Base-by-base conservation (phyloP, 2,329 filamentous ascomycete species). In the Xylaria hypoxylon region DNA sequence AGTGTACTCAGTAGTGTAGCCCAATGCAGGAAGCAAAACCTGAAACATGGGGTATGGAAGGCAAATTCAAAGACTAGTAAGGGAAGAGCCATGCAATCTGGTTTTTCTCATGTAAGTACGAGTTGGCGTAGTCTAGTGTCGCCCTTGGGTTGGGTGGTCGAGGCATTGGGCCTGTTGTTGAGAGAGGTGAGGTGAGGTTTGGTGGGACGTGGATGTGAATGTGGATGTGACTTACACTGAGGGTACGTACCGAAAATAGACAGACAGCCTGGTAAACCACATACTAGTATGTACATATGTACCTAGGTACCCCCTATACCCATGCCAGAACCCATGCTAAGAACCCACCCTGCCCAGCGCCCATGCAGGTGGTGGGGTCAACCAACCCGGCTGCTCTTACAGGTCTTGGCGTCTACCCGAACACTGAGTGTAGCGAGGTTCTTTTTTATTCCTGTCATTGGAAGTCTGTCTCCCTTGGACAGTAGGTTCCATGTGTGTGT, bases 41-140 rank as follows among this genome's bases (percentile, higher is more conserved):
- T 77, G 76, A 77, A 77, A 77, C 76, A 75, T 77, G 75, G 73
- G 68, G 67, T 67, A 64, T 31, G 15, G 42, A 64, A 33, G 22
- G 53, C n/a, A 70, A 72, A 72, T 65, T 60, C 68, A 52, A 70
- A 71, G 67, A 61, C 62, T 67, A 65, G 61, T 61, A 66, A 70
- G 64, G 59, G 58, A 59, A 59, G 48, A 59, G 13, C 5, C 48
- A 69, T 55, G 64, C 65, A 68, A 66, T 69, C 66, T 68, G 68
- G 69, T 65, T 35, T 67, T 64, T 62, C 38, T 53, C 67, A 60
- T 59, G 63, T 64, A 69, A 59, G 70, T 68, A 59, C 59, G 70
- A 71, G 63, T 57, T 69, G 42, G 62, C 42, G 26, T 47, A 42
- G 26, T 24, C 35, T 47, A 42, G 26, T 24, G 51, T 52, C 47